Evolutionary conservation across 2,329 filamentous ascomycete genomes (phyloP).

Genomic region (Talaromyces rugulosus): DNA sequence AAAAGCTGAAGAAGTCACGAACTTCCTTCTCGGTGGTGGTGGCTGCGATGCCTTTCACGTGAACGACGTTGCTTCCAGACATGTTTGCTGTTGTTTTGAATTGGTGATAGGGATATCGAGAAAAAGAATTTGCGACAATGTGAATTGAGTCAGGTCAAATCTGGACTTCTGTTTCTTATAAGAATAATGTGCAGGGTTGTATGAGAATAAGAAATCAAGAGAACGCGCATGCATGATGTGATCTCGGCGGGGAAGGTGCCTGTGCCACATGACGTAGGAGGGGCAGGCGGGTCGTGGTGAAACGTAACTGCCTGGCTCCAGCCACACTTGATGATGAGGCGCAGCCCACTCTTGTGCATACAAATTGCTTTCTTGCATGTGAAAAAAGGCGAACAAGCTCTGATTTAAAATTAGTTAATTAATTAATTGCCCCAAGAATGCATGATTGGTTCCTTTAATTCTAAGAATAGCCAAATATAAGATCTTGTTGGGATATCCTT

Average conservation of each 20-base stretch:
- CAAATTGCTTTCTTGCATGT: not conserved
- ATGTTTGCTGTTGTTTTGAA: constrained; percentile 36
- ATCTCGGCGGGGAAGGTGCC: not conserved
- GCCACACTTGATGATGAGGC: not conserved
- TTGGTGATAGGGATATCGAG: not conserved
- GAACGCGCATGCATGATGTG: not conserved
- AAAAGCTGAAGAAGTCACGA: constrained; percentile 95
- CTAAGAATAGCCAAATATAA: not conserved
- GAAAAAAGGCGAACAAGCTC: not conserved
- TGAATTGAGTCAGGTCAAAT: not conserved
- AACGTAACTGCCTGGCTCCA: not conserved
- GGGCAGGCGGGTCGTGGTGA: not conserved
- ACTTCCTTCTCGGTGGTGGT: constrained; percentile 86
- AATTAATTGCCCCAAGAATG: not conserved
- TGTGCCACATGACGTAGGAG: constrained; percentile 4
- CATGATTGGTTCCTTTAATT: not conserved
- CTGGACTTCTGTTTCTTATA: not conserved
- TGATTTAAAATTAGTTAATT: not conserved
- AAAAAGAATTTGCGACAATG: not conserved
- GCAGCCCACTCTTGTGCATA: not conserved
- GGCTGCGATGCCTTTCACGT: constrained; percentile 83
- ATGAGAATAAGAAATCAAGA: not conserved
- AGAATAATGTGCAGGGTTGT: not conserved
- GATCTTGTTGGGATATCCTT: not conserved
- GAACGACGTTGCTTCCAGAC: constrained; percentile 62